Percentiles rank a stretch among this genome's conserved stretches.
Evolutionary conservation across 345 rosid species (phyloP).

Genomic region (Conringia planisiliqua): DNA sequence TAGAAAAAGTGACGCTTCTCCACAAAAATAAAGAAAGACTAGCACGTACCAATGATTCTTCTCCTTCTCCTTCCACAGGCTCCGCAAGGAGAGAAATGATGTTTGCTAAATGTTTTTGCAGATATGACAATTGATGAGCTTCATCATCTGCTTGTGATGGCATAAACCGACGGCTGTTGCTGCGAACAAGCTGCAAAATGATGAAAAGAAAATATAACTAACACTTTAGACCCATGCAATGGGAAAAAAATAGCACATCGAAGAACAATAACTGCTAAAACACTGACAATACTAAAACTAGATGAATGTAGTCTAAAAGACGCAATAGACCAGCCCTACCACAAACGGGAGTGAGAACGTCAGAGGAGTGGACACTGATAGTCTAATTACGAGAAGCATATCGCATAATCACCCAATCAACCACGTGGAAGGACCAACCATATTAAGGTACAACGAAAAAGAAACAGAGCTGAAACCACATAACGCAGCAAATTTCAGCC

Average conservation of each 20-base stretch:
- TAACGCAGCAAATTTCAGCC: background rate
- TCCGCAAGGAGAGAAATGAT: slow-evolving; percentile 89
- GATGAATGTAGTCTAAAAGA: background rate
- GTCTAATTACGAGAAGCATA: background rate
- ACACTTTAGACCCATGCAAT: background rate
- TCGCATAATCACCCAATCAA: background rate
- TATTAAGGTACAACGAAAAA: background rate
- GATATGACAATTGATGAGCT: slow-evolving; percentile 93
- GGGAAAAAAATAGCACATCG: background rate
- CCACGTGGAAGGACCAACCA: background rate
- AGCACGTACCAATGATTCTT: slow-evolving; percentile 77
- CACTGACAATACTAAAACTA: background rate
- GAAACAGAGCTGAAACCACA: background rate
- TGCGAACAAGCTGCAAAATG: slow-evolving; percentile 83
- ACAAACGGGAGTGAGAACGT: background rate
- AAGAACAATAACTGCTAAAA: background rate
- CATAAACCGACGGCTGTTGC: slow-evolving; percentile 93
- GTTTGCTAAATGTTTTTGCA: slow-evolving; percentile 89
- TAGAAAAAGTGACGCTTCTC: background rate
- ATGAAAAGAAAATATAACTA: background rate
- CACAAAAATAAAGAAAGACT: background rate
- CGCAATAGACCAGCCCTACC: background rate
- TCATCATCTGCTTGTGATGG: slow-evolving; percentile 98
- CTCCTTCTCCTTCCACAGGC: slow-evolving; percentile 82
- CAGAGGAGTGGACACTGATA: background rate